A percentile compares a stretch with the other conserved stretches of the same genome.
Conservation (phyloP, 2,329 filamentous ascomycete species). For the Fusarium cyanostomum region DNA sequence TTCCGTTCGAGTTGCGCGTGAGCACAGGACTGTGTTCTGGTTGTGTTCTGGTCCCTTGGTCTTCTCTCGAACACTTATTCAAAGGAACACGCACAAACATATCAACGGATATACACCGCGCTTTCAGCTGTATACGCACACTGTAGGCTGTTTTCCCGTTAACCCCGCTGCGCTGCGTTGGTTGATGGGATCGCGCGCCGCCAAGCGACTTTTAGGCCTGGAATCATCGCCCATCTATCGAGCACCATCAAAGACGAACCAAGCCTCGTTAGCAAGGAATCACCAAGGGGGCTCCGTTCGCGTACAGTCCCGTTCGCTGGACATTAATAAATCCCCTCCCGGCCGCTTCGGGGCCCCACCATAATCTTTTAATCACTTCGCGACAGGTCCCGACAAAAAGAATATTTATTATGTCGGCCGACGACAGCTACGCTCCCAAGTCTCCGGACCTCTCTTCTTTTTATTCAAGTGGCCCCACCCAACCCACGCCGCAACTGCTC, state of each 20-base stretch:
- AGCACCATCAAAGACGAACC: constrained; percentile 19
- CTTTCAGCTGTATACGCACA: constrained; percentile 2
- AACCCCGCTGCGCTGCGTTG: constrained; percentile 17
- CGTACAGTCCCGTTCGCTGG: constrained; percentile 6
- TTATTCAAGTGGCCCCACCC: constrained; percentile 54
- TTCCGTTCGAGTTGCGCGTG: neutral
- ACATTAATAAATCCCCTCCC: constrained; percentile 20
- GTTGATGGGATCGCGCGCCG: constrained; percentile 6
- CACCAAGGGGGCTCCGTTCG: constrained; percentile 11
- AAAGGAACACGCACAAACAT: constrained; percentile 4
- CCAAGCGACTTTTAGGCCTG: constrained; percentile 12
- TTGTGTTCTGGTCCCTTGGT: neutral
- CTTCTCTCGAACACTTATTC: neutral
- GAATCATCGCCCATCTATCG: constrained; percentile 13
- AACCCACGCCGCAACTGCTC: constrained; percentile 48
- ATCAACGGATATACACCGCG: constrained; percentile 1
- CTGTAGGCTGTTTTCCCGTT: constrained; percentile 11
- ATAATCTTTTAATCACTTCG: constrained; percentile 28
- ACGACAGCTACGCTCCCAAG: constrained; percentile 65
- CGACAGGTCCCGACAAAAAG: constrained; percentile 37
- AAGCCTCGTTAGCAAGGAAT: constrained; percentile 3
- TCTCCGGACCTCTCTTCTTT: constrained; percentile 69
- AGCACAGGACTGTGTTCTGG: neutral
- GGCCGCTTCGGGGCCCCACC: constrained; percentile 37
- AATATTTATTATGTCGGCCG: constrained; percentile 56